These are phyloP conservation scores for Tuber borchii DNA, from an alignment of 495 filamentous ascomycete species.

Conservation along the genomic window DNA sequence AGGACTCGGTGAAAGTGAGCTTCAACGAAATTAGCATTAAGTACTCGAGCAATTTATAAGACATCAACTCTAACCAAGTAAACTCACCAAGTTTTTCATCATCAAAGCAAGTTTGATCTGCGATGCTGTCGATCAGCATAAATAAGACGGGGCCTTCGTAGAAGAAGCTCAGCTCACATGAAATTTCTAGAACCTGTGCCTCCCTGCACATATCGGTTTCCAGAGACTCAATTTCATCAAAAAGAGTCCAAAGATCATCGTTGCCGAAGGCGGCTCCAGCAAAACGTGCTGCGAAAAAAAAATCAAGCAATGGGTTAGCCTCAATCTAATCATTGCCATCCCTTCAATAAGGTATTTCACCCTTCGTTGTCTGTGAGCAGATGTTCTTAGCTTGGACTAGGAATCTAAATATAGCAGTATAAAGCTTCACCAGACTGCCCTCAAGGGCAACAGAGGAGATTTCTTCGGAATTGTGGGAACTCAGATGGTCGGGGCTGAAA, in stretches of 20 bases:
- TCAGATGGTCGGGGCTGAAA: background rate
- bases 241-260: conserved; percentile 8
- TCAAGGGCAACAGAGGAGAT: conserved; percentile 9
- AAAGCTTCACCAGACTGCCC: conserved; percentile 6
- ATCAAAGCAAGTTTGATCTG: background rate
- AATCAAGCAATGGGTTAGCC: background rate
- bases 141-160: background rate
- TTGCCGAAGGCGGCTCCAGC: background rate
- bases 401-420: conserved; percentile 18
- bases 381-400: conserved; percentile 17
- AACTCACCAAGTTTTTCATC: background rate
- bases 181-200: background rate
- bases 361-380: background rate
- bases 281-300: conserved; percentile 6
- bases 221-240: background rate
- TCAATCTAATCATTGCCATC: background rate
- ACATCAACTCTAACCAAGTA: background rate
- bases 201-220: background rate
- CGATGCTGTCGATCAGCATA: background rate
- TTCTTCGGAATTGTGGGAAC: background rate
- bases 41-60: background rate
- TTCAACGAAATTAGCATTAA: background rate
- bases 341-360: background rate
- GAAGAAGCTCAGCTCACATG: background rate
- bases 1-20: background rate